Evolutionary conservation across 176 grass and related monocot genomes (phyloP).

Genomic region (Ensete glaucum): DNA sequence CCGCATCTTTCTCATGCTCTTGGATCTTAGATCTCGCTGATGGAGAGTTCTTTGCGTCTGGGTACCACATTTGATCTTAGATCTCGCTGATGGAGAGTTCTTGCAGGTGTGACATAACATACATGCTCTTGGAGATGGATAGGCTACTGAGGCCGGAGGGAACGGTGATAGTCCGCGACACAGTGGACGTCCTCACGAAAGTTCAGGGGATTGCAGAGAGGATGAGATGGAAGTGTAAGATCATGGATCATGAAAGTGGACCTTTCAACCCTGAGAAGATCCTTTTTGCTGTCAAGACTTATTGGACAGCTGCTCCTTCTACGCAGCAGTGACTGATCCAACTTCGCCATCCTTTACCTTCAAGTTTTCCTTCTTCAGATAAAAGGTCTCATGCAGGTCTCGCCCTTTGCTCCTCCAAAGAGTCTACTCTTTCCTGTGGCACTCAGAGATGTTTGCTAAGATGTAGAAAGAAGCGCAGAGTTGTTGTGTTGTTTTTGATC

Average conservation of each 20-base stretch:
- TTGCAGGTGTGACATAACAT: conserved; percentile 12
- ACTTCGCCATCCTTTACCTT: neutral
- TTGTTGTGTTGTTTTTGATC: neutral
- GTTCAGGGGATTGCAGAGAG: conserved; percentile 5
- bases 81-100: neutral
- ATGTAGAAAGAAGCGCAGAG: neutral
- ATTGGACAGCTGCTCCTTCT: conserved; percentile 13
- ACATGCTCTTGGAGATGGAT: conserved; percentile 22
- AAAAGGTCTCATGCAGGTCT: too few relatives aligned
- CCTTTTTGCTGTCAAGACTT: conserved; percentile 11
- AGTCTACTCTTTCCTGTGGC: too few relatives aligned
- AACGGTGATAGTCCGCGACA: conserved; percentile 12
- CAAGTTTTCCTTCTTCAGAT: neutral
- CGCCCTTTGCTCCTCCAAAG: too few relatives aligned
- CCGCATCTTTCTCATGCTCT: neutral
- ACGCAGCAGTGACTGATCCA: neutral
- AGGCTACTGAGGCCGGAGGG: conserved; percentile 20
- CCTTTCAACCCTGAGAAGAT: conserved; percentile 19
- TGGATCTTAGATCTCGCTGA: neutral
- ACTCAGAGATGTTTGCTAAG: neutral
- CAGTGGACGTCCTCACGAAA: neutral
- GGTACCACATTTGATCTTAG: too few relatives aligned
- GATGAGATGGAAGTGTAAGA: conserved; percentile 17
- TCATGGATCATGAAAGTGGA: conserved; percentile 11
- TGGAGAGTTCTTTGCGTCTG: neutral